Percentiles rank a stretch among this genome's conserved stretches.
These are phyloP conservation scores for Cymbopogon flexuosus DNA, from an alignment of 202 grass and related monocot species.

Conservation along the genomic window DNA sequence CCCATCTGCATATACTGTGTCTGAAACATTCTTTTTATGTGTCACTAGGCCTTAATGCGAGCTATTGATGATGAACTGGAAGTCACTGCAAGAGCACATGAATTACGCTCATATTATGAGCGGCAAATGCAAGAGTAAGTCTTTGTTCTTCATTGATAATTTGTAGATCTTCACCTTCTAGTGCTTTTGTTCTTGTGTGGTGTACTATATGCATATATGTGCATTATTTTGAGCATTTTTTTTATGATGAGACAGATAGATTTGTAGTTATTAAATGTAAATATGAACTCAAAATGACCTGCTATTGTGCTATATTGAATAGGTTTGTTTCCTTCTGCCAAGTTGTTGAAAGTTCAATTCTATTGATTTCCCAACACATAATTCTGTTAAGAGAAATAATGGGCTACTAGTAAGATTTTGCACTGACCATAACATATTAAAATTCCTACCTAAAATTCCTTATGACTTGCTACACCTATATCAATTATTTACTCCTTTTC, in stretches of 20 bases:
- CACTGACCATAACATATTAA: background rate
- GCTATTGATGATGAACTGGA: slow-evolving; percentile 89
- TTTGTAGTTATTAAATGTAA: background rate
- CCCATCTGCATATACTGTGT: slow-evolving; percentile 5
- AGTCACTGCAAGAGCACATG: slow-evolving; percentile 68
- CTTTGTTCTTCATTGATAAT: background rate
- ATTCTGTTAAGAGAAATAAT: slow-evolving; percentile 15
- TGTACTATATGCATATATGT: slow-evolving; percentile 4
- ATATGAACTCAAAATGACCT: background rate
- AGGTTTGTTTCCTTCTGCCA: background rate
- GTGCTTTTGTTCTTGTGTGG: background rate
- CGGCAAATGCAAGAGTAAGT: slow-evolving; percentile 86
- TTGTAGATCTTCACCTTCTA: background rate
- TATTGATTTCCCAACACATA: background rate
- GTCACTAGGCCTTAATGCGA: slow-evolving; percentile 60
- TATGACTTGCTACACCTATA: background rate
- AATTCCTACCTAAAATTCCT: background rate
- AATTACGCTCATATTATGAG: slow-evolving; percentile 84
- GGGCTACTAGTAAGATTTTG: background rate
- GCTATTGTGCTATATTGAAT: background rate
- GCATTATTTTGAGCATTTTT: background rate
- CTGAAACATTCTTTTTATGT: slow-evolving; percentile 33
- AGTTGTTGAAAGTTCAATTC: background rate
- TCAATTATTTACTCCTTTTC: background rate
- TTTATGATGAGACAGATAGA: background rate